These are phyloP conservation scores for Lyophyllum semitale DNA, from an alignment of 768 basidiomycete genomes.

Conservation along the genomic window DNA sequence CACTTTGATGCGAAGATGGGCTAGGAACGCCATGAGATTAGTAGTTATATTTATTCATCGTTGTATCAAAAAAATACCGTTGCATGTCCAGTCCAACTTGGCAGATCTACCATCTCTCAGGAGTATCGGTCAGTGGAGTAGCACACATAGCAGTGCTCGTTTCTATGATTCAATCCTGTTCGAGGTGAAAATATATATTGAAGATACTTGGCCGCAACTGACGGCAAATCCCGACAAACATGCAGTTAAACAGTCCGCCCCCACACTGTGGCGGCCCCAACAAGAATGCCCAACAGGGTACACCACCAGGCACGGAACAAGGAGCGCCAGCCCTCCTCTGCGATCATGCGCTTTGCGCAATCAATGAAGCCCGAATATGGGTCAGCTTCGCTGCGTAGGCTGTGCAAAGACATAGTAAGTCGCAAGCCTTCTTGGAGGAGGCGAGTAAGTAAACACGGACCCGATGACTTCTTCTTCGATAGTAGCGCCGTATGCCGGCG, in stretches of 20 bases:
- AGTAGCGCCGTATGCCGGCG: not conserved
- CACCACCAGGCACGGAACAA: constrained; percentile 85
- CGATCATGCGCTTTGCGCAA: constrained; percentile 68
- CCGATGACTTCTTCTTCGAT: constrained; percentile 12
- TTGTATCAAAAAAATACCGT: too few species aligned
- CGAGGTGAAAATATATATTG: too few species aligned
- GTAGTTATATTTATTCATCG: too few species aligned
- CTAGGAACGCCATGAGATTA: too few species aligned
- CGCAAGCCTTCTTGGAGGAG: not conserved
- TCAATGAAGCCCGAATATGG: constrained; percentile 74
- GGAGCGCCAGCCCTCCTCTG: constrained; percentile 72
- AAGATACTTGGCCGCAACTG: too few species aligned
- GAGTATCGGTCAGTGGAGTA: too few species aligned
- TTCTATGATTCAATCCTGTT: too few species aligned
- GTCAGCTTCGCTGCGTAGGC: constrained; percentile 72
- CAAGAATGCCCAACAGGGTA: constrained; percentile 49
- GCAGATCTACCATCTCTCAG: too few species aligned
- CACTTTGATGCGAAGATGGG: too few species aligned
- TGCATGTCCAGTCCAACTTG: too few species aligned
- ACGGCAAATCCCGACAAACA: not conserved
- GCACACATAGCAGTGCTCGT: too few species aligned
- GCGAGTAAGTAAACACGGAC: constrained; percentile 25
- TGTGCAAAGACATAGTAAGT: constrained; percentile 22
- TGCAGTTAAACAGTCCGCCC: too few species aligned
- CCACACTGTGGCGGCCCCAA: not conserved